These are phyloP conservation scores for Pythium brachiatum DNA, from an alignment of 352 stramenopile species.

Conservation along the genomic window DNA sequence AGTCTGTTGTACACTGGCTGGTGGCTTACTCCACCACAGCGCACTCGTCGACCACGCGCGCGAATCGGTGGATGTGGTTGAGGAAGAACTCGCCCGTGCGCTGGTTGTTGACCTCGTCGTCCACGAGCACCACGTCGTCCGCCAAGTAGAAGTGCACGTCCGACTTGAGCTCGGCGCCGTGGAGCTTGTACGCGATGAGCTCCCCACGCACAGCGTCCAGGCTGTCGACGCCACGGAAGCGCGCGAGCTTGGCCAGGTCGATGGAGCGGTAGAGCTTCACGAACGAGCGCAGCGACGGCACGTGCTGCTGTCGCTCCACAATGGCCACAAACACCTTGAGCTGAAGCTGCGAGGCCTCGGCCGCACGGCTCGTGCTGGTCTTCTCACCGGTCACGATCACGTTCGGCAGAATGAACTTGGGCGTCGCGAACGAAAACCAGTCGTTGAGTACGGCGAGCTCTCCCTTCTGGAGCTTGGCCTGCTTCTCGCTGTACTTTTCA, in stretches of 20 bases:
- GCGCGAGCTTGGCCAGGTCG: constrained; percentile 91
- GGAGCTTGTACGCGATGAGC: constrained; percentile 80
- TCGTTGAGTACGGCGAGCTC: constrained; percentile 81
- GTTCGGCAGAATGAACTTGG: constrained; percentile 94
- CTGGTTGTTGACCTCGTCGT: constrained; percentile 83
- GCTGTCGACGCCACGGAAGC: constrained; percentile 81
- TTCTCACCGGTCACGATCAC: constrained; percentile 53
- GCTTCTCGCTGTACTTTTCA: constrained; percentile 95
- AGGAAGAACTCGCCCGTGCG: constrained; percentile 89
- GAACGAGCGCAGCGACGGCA: constrained; percentile 93
- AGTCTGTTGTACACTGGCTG: not conserved
- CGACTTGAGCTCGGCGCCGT: constrained; percentile 56
- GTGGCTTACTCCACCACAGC: constrained; percentile 40
- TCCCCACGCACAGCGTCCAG: constrained; percentile 64
- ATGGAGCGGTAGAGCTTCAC: constrained; percentile 98
- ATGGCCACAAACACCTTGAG: constrained; percentile 89
- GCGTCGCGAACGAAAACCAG: constrained; percentile 91
- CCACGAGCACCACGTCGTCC: constrained; percentile 77
- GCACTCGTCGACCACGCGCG: constrained; percentile 84
- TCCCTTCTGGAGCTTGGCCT: constrained; percentile 80
- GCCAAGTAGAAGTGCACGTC: constrained; percentile 85
- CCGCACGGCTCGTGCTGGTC: constrained; percentile 37
- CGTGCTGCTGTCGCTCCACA: constrained; percentile 82
- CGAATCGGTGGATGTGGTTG: constrained; percentile 87
- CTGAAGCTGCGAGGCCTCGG: constrained; percentile 72